Conservation (phyloP, 768 basidiomycete genomes). For the Naganishia vishniacii region DNA sequence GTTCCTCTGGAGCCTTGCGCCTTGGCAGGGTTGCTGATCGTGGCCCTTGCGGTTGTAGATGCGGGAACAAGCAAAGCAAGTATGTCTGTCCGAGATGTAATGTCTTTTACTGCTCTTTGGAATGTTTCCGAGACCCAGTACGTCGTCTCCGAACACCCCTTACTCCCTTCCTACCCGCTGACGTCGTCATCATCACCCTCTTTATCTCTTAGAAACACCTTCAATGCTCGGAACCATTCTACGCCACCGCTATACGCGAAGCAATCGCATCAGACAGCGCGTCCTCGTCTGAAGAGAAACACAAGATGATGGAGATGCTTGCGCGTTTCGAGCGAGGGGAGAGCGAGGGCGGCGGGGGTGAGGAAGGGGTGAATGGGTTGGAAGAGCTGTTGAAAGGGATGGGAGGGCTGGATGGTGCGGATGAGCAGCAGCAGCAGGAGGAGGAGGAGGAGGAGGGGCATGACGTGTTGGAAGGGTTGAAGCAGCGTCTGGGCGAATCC, state of each 20-base stretch:
- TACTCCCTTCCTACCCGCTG: background rate
- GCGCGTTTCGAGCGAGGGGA: constrained; percentile 8
- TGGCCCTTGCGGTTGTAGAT: background rate
- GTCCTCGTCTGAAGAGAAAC: constrained; percentile 20
- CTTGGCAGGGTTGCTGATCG: background rate
- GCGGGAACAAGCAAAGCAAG: constrained; percentile 19
- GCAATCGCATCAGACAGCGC: constrained; percentile 14
- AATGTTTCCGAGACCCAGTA: constrained; percentile 20
- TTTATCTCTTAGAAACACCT: constrained; percentile 9
- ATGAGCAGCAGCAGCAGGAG: background rate
- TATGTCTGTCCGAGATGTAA: constrained; percentile 26
- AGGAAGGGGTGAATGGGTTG: background rate
- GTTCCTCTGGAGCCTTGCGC: no score
- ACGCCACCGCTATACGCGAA: constrained; percentile 15
- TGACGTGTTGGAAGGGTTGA: constrained; percentile 2
- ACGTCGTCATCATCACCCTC: no score
- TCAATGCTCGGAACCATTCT: constrained; percentile 25
- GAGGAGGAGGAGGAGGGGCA: constrained; percentile 5
- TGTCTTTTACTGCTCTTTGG: constrained; percentile 23
- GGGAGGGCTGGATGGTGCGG: background rate
- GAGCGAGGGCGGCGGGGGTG: background rate
- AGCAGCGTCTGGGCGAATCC: background rate
- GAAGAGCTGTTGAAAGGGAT: constrained; percentile 18
- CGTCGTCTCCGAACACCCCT: background rate
- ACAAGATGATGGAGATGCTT: constrained; percentile 26